phyloP scores from a whole-genome alignment of 352 stramenopile species.

The Thraustochytrium striatum region DNA sequence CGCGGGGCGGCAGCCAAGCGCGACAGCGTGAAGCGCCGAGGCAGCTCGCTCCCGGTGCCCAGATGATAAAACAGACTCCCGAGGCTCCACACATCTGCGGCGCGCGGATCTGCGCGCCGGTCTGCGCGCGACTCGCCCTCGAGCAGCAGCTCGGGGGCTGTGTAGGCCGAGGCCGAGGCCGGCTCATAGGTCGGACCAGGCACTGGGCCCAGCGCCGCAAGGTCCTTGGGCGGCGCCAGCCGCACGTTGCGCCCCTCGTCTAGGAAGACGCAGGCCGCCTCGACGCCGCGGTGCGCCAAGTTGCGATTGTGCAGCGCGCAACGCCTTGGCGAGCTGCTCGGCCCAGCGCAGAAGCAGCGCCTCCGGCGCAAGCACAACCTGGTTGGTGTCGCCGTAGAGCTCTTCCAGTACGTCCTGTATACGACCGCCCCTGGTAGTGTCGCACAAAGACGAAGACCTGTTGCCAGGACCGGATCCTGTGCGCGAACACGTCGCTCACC shows the following conservation, averaged over 20 bases:
- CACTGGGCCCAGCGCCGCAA: background rate
- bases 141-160: slow-evolving; percentile 1
- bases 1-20: background rate
- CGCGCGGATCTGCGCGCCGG: background rate
- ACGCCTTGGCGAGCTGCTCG: background rate
- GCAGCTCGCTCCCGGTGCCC: background rate
- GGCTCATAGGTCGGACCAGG: background rate
- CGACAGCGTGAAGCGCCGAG: background rate
- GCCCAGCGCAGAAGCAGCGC: background rate
- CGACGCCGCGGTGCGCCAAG: slow-evolving; percentile 1
- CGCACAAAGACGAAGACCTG: background rate
- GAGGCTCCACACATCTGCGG: slow-evolving; percentile 37
- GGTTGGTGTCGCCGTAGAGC: background rate
- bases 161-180: background rate
- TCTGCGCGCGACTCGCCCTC: background rate
- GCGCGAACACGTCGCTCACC: background rate
- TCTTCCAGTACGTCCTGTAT: background rate
- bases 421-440: background rate
- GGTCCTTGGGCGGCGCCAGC: background rate
- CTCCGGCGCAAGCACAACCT: background rate
- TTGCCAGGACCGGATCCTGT: background rate
- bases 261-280: slow-evolving; percentile 36
- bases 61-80: background rate
- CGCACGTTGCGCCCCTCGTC: background rate
- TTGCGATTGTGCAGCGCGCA: slow-evolving; percentile 13